Conservation (phyloP, 305 asterid genomes). For the Fraxinus baroniana region DNA sequence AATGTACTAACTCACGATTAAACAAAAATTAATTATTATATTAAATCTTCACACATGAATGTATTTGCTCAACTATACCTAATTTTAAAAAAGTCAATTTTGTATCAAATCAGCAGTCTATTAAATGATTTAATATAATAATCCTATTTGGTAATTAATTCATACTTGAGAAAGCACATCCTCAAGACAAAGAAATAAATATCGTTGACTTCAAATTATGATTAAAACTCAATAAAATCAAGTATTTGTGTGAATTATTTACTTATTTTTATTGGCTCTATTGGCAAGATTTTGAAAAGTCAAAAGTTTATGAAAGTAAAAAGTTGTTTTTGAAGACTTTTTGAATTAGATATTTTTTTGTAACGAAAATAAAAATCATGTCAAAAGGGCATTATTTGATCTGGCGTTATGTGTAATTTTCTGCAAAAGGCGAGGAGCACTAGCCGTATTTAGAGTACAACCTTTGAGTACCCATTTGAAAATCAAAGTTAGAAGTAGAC, state of each 20-base stretch:
- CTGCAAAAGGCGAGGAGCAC: slow-evolving; percentile 15
- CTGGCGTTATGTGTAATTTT: slow-evolving; percentile 12
- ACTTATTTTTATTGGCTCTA: background rate
- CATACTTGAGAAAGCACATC: slow-evolving; percentile 18
- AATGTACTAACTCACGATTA: slow-evolving; percentile 22
- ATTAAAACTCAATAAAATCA: slow-evolving; percentile 2
- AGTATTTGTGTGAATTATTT: background rate
- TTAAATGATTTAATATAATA: background rate
- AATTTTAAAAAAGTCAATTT: slow-evolving; percentile 21
- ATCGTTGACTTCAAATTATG: slow-evolving; percentile 33
- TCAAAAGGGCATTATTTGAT: background rate
- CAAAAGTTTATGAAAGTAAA: background rate
- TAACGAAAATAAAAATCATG: background rate
- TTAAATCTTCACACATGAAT: slow-evolving; percentile 25
- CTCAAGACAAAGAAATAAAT: slow-evolving; percentile 16
- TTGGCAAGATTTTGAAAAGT: background rate
- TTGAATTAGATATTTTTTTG: background rate
- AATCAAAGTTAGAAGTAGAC: slow-evolving; percentile 23
- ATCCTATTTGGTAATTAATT: background rate
- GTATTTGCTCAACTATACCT: slow-evolving; percentile 33
- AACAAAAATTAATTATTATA: slow-evolving; percentile 21
- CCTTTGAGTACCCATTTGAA: slow-evolving; percentile 34
- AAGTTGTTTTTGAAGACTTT: background rate
- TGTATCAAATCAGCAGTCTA: slow-evolving; percentile 18
- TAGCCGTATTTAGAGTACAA: slow-evolving; percentile 34